Conservation (phyloP, 345 rosid species). For the Eutrema heterophyllum region DNA sequence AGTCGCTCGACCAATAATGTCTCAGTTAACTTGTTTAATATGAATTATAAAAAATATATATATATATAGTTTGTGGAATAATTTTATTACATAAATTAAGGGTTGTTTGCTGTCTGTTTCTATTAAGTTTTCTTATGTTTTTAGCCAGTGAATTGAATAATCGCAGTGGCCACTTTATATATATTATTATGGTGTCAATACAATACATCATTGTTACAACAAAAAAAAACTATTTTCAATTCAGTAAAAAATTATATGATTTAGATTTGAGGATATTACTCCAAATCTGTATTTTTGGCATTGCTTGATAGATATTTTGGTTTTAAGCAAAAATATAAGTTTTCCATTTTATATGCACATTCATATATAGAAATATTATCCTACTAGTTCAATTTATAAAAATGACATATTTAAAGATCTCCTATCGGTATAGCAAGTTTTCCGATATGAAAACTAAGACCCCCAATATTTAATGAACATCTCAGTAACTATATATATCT, state of each 20-base stretch:
- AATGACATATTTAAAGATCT: background rate
- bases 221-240: background rate
- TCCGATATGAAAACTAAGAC: background rate
- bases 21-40: background rate
- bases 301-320: background rate
- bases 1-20: slow-evolving; percentile 3
- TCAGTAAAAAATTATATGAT: background rate
- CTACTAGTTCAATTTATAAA: background rate
- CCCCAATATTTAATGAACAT: background rate
- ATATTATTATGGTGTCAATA: background rate
- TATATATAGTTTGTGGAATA: background rate
- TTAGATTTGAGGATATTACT: background rate
- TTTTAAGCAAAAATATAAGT: background rate
- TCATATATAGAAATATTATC: background rate
- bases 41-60: background rate
- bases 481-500: background rate
- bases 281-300: background rate
- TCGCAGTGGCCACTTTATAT: background rate
- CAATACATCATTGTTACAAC: background rate
- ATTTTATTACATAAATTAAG: background rate
- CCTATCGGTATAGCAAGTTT: background rate
- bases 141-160: background rate
- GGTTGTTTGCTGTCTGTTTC: slow-evolving; percentile 6
- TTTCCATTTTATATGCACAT: background rate
- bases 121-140: background rate